These are phyloP conservation scores for Phoma sp. DNA, from an alignment of 2,329 filamentous ascomycete genomes.

Conservation along the genomic window DNA sequence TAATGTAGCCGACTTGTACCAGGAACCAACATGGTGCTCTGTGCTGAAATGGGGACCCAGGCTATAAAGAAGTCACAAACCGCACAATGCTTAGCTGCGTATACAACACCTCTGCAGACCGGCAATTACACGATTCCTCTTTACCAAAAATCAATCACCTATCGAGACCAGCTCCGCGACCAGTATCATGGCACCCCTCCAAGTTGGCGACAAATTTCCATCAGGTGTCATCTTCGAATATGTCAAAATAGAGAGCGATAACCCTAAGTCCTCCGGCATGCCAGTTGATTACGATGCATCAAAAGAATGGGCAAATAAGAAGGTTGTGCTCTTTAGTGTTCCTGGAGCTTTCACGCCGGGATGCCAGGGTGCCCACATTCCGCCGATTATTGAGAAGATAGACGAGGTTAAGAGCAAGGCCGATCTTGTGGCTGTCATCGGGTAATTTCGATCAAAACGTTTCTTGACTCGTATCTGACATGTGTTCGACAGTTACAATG, in stretches of 20 bases:
- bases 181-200: not conserved
- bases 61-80: not conserved
- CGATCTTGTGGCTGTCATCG: not conserved
- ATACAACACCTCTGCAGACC: too few species aligned
- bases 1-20: conserved; percentile 1
- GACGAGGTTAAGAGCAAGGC: conserved; percentile 2
- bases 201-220: conserved; percentile 2
- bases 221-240: not conserved
- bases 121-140: too few species aligned
- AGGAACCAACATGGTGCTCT: conserved; percentile 1
- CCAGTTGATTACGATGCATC: conserved; percentile 1
- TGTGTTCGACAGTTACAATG: not conserved
- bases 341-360: not conserved
- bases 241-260: conserved; percentile 5
- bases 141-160: too few species aligned
- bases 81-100: too few species aligned
- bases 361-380: not conserved
- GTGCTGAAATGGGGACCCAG: too few species aligned
- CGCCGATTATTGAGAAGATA: not conserved
- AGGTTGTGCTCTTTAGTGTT: conserved; percentile 1
- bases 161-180: not conserved
- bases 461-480: not conserved
- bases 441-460: not conserved
- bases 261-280: conserved; percentile 3
- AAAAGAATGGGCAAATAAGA: conserved; percentile 4